These are phyloP conservation scores for Quercus aquifolioides DNA, from an alignment of 306 rosid genomes.

Conservation along the genomic window DNA sequence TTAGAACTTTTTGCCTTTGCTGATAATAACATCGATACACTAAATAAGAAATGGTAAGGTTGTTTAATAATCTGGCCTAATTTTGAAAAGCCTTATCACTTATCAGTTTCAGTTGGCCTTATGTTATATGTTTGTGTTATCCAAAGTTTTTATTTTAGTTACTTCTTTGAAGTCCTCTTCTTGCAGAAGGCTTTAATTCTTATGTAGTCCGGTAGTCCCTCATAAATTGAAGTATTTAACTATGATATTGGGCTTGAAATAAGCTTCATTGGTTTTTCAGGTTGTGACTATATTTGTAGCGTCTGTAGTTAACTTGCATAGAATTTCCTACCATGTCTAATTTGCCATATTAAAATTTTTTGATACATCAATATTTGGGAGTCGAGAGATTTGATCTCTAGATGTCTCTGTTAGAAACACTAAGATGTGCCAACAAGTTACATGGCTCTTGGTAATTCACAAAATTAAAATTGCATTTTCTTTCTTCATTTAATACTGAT, in stretches of 20 bases:
- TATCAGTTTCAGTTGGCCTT: neutral
- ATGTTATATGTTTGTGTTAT: neutral
- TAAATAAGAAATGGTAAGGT: neutral
- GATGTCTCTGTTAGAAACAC: too few species aligned
- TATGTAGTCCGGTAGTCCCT: neutral
- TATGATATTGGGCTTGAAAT: neutral
- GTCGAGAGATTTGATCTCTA: rapidly evolving
- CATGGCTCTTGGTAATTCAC: too few species aligned
- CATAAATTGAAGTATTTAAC: neutral
- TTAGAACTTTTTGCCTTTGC: too few species aligned
- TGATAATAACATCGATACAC: neutral
- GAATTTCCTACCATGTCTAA: neutral
- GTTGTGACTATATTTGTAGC: neutral
- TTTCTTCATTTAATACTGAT: neutral
- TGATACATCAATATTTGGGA: too few species aligned
- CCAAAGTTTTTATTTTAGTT: too few species aligned
- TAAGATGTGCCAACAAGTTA: too few species aligned
- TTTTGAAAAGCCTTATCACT: neutral
- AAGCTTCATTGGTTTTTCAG: neutral
- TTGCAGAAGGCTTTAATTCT: neutral
- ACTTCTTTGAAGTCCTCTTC: neutral
- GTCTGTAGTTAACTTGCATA: neutral
- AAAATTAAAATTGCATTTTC: neutral
- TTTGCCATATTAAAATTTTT: too few species aligned
- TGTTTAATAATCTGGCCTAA: neutral